Conservation (phyloP, 2,329 filamentous ascomycete species). For the Botrytis fabae region DNA sequence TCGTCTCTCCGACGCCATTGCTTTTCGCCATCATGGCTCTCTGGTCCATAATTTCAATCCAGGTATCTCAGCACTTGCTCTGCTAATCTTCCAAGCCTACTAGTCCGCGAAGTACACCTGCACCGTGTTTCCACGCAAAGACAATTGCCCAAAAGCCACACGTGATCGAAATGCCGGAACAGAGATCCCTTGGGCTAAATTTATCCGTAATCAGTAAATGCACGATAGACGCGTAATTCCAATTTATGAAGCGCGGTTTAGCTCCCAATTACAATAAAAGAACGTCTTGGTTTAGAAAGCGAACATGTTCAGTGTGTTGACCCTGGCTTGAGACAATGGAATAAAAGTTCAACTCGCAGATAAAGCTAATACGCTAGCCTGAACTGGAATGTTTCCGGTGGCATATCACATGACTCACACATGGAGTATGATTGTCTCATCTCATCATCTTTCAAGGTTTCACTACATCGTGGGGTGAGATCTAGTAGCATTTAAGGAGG, state of each 20-base stretch:
- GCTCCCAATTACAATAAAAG: background rate
- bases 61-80: background rate
- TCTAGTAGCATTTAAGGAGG: background rate
- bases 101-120: background rate
- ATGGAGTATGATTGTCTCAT: too few relatives aligned
- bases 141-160: background rate
- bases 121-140: background rate
- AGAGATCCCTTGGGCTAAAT: background rate
- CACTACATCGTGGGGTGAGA: background rate
- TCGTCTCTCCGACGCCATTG: background rate
- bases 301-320: background rate
- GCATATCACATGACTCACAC: background rate
- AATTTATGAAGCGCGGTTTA: background rate
- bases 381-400: background rate
- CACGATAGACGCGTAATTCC: background rate
- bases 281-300: background rate
- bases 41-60: background rate
- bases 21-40: background rate
- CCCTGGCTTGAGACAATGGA: constrained; percentile 1
- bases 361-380: background rate
- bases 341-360: background rate
- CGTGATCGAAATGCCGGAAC: background rate
- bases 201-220: background rate
- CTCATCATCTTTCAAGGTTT: background rate
- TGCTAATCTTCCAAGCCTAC: background rate